These are phyloP conservation scores for Francoa sonchifolia DNA, from an alignment of 441 rosid genomes.

Conservation along the genomic window DNA sequence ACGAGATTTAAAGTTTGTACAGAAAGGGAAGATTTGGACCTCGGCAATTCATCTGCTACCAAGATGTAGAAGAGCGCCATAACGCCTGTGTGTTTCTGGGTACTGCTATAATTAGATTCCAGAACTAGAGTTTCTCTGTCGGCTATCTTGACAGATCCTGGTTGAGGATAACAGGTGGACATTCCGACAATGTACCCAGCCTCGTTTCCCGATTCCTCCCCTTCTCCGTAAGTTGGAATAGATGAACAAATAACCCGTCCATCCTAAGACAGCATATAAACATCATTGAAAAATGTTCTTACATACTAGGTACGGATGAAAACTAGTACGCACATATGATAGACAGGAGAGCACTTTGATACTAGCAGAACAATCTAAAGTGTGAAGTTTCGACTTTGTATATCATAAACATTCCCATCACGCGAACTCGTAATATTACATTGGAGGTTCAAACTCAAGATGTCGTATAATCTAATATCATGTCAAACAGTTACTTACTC, in stretches of 20 bases:
- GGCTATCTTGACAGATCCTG: constrained; percentile 43
- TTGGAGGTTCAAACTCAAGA: constrained; percentile 3
- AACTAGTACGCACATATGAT: no score
- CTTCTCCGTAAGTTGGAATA: constrained; percentile 46
- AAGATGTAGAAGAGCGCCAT: constrained; percentile 74
- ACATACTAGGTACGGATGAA: no score
- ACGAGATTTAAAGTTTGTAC: no score
- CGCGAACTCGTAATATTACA: no score
- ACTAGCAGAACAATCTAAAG: no score
- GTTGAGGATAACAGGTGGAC: constrained; percentile 73
- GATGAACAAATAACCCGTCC: constrained; percentile 56
- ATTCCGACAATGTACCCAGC: constrained; percentile 81
- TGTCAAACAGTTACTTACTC: no score
- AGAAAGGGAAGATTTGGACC: constrained; percentile 10
- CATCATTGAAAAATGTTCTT: no score
- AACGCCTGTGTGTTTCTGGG: constrained; percentile 49
- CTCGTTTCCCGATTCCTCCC: constrained; percentile 73
- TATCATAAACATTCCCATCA: no score
- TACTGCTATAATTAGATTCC: constrained; percentile 53
- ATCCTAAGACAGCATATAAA: constrained; percentile 22
- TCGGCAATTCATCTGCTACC: constrained; percentile 42
- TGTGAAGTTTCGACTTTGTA: no score
- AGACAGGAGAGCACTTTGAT: no score
- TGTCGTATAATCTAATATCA: no score
- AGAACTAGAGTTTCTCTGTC: constrained; percentile 42